Base-by-base conservation (phyloP, 768 basidiomycete species). In the Boletus fagicola region DNA sequence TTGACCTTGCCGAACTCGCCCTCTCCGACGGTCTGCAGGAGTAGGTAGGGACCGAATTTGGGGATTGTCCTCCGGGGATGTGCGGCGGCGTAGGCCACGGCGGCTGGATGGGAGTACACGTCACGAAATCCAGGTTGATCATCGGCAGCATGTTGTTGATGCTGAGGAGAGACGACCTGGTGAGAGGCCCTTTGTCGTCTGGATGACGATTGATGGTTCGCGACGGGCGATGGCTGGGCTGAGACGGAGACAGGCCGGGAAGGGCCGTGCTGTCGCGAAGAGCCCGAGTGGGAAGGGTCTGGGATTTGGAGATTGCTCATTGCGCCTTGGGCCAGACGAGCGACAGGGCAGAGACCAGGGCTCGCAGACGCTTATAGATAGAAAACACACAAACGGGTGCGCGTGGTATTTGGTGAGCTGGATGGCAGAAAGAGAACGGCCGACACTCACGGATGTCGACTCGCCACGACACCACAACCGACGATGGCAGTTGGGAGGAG, bases 1-100 rank as follows among this genome's bases (percentile, higher is more conserved):
- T 98, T 98, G 76, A 98, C 95, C 72, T 98, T 98, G 46, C 94
- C 95, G 68, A 98, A 98, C 77, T 98, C 96, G 63, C 96, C 96
- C 75, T 99, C 96, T 45, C 97, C 97, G 20, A 99, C 81, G 0
- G 97, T 98, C 72, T 98, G 95, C 18, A 99, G 78, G 39, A 98
- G 81, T 11, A 98, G 79, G 73, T 99, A 99, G 0, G 95, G 94
- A 0, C 97, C 97, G 64, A 99, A 98, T 73, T 88, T 90, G 53
- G 92, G 92, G 42, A 94, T 93, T 26, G 85, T 85, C n/a, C 92
- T 82, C 53, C 88, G 80, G 8, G 92, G 91, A 65, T 94, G 92
- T 0, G 90, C 87, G 0, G 87, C 81, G 5, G 84, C 84, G 68
- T 88, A 94, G n/a, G 88, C 88, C 15, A 88, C 77, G 4, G 90